Base-by-base conservation (phyloP, 495 filamentous ascomycete species). In the Cryomyces antarcticus region DNA sequence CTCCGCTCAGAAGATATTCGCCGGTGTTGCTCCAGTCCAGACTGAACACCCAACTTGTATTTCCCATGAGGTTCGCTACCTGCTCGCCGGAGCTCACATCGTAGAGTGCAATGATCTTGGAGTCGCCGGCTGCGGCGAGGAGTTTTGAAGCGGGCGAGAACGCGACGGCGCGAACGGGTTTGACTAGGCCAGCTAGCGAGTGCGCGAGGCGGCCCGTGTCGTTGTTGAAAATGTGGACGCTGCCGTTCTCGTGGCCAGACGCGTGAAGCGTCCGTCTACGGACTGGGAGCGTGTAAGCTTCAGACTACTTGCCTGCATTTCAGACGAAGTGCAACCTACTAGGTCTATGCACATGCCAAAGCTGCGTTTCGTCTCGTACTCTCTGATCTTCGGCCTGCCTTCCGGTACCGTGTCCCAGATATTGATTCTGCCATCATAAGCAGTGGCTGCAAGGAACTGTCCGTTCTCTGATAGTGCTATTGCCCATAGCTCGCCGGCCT, bases 221-320 rank as follows among this genome's bases (percentile, higher is more conserved):
- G 52, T 93, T 94, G 59, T 78, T 84, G 65, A 95, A 96, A 33
- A 97, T 77, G 54, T 94, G 94, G 41, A 97, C 72, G n/a, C 73
- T 77, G 27, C 89, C 89, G 56, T 82, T 93, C 57, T 93, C 76
- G 59, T 97, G 92, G 0, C 89, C 89, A 44, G 78, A 87, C 6
- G 88, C 39, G 87, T 85, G 52, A 88, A 75, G 45, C 70, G 73
- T 41, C 86, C 88, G 59, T 97, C 80, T 29, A 68, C 46, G 41
- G 75, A 79, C 75, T 79, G 39, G 3, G 7, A 35, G 13, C 7
- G 11, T 7, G 38, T 39, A 10, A 39, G 38, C 33, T 36, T 36
- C 33, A 9, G 9, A 9, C 17, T 24, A 24, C 17, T 2, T 24
- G 17, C 17, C 9, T 36, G 9, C 33, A 9, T 36, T 36, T 36